Percentiles rank a stretch among this genome's conserved stretches.
phyloP scores from a whole-genome alignment of 805 yeast genomes.

The Candida vaughaniae region DNA sequence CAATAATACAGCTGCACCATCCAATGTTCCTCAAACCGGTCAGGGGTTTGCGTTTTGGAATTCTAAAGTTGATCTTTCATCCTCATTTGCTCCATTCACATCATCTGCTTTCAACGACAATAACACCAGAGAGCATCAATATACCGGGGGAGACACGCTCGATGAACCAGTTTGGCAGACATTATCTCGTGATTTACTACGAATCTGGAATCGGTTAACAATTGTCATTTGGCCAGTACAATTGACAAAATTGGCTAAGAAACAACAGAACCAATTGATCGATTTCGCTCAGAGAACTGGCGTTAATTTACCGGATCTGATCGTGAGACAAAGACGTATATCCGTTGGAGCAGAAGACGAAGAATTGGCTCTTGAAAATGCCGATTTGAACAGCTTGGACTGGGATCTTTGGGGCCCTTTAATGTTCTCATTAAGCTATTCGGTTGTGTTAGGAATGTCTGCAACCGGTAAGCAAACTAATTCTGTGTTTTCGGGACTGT shows the following conservation, averaged over 20 bases:
- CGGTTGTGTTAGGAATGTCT: slow-evolving; percentile 52
- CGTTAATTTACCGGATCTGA: slow-evolving; percentile 33
- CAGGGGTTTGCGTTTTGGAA: slow-evolving; percentile 10
- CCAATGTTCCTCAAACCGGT: background rate
- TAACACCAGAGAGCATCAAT: slow-evolving; percentile 47
- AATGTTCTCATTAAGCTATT: slow-evolving; percentile 54
- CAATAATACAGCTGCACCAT: slow-evolving; percentile 3
- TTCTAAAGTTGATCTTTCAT: slow-evolving; percentile 28
- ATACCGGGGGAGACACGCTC: slow-evolving; percentile 67
- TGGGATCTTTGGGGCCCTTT: slow-evolving; percentile 77
- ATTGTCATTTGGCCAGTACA: slow-evolving; percentile 47
- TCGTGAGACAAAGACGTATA: slow-evolving; percentile 24
- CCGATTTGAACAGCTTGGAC: slow-evolving; percentile 34
- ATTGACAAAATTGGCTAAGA: slow-evolving; percentile 32
- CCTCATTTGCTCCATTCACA: slow-evolving; percentile 34
- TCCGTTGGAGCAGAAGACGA: slow-evolving; percentile 25
- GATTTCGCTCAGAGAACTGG: slow-evolving; percentile 38
- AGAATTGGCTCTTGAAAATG: slow-evolving; percentile 21
- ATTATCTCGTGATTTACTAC: slow-evolving; percentile 37
- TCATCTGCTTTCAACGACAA: slow-evolving; percentile 18
- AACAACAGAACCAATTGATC: slow-evolving; percentile 33
- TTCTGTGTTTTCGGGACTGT: slow-evolving; percentile 60
- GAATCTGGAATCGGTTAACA: slow-evolving; percentile 34
- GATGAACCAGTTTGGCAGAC: slow-evolving; percentile 69
- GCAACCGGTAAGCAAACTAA: slow-evolving; percentile 47